Percentiles rank a stretch among this genome's conserved stretches.
Evolutionary conservation across 495 filamentous ascomycete genomes (phyloP).

Genomic region (Zalerion maritima): DNA sequence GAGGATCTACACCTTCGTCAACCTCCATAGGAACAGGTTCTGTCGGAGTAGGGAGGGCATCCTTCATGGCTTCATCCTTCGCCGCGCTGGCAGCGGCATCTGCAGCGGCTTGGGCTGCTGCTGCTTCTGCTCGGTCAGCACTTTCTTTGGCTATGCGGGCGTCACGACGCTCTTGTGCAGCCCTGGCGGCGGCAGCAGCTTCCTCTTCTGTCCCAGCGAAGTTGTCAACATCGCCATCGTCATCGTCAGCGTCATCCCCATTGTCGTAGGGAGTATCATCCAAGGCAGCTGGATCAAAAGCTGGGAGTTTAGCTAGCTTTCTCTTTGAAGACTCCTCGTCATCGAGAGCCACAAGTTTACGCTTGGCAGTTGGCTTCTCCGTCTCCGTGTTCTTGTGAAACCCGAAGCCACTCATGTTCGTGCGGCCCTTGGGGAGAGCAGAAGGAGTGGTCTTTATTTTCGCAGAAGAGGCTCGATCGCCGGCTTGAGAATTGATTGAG

Average conservation of each 20-base stretch:
- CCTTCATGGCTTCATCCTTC: slow-evolving; percentile 20
- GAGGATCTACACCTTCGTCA: slow-evolving; percentile 73
- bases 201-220: slow-evolving; percentile 75
- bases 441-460: slow-evolving; percentile 27
- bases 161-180: slow-evolving; percentile 41
- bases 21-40: slow-evolving; percentile 39
- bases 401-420: slow-evolving; percentile 73
- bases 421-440: slow-evolving; percentile 43
- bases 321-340: slow-evolving; percentile 77
- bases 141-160: slow-evolving; percentile 31
- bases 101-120: not conserved
- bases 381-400: slow-evolving; percentile 49
- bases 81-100: not conserved
- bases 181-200: slow-evolving; percentile 65
- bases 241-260: slow-evolving; percentile 44
- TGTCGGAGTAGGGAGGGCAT: slow-evolving; percentile 15
- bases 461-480: slow-evolving; percentile 1
- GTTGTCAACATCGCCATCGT: slow-evolving; percentile 65
- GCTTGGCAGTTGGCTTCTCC: slow-evolving; percentile 55
- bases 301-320: slow-evolving; percentile 77
- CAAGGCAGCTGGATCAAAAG: slow-evolving; percentile 50
- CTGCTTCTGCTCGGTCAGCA: slow-evolving; percentile 13
- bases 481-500: slow-evolving; percentile 12
- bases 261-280: slow-evolving; percentile 43
- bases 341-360: slow-evolving; percentile 65